phyloP scores from a whole-genome alignment of 352 stramenopile genomes.

The Sclerospora graminicola region DNA sequence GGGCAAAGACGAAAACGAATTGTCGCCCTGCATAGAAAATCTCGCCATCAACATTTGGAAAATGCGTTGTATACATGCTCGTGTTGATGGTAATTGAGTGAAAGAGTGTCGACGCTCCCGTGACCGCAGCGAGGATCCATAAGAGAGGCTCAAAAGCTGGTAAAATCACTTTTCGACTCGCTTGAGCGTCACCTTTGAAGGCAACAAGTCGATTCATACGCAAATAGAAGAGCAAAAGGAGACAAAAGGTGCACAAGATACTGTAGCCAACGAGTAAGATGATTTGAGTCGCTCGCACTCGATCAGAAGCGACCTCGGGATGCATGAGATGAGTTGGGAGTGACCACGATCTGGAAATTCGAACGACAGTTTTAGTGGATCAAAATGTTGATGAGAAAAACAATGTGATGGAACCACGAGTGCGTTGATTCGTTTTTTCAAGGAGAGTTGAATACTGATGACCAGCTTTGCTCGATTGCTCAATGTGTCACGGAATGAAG shows the following conservation, averaged over 20 bases:
- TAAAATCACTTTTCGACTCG: conserved; percentile 38
- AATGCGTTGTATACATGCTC: conserved; percentile 21
- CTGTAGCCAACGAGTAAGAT: conserved; percentile 26
- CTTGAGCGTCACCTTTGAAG: conserved; percentile 29
- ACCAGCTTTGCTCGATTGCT: no score
- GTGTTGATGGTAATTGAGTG: conserved; percentile 23
- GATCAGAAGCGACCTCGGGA: conserved; percentile 1
- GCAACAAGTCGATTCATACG: conserved; percentile 28
- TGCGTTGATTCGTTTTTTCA: no score
- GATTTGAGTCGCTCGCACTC: conserved; percentile 19
- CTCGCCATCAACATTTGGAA: conserved; percentile 23
- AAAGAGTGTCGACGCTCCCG: conserved; percentile 20
- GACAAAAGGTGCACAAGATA: conserved; percentile 21
- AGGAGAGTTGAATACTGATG: no score
- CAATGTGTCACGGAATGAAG: no score
- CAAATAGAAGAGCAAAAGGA: conserved; percentile 33
- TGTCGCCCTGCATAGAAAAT: conserved; percentile 35
- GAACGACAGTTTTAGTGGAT: no score
- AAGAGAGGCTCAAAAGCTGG: conserved; percentile 49
- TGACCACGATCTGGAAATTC: no score
- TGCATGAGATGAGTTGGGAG: no score
- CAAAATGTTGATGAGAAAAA: no score
- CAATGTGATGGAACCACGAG: no score
- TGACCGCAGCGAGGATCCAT: conserved; percentile 28
- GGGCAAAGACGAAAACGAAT: conserved; percentile 42